A percentile compares a stretch with the other conserved stretches of the same genome.
These are phyloP conservation scores for Penicillium alfredii DNA, from an alignment of 495 filamentous ascomycete genomes.

Conservation along the genomic window DNA sequence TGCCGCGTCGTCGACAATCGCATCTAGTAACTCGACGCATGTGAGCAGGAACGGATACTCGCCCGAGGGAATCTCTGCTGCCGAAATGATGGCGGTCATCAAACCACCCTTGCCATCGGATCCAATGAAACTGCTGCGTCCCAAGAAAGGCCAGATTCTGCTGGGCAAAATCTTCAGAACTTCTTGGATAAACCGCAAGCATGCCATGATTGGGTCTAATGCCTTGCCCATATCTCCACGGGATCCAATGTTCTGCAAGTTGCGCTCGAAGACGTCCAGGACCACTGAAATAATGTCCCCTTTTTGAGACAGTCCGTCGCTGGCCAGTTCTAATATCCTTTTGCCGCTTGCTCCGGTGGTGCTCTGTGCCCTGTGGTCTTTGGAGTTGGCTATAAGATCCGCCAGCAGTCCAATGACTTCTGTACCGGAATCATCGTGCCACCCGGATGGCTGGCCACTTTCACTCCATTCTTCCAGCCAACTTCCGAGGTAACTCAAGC, in stretches of 20 bases:
- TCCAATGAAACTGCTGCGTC: constrained; percentile 69
- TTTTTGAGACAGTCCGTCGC: constrained; percentile 63
- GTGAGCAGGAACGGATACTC: constrained; percentile 71
- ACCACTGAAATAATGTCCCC: constrained; percentile 77
- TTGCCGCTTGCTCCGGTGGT: constrained; percentile 35
- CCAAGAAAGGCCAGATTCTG: constrained; percentile 83
- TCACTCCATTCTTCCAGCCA: constrained; percentile 57
- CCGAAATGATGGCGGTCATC: constrained; percentile 65
- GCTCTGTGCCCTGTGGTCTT: constrained; percentile 20
- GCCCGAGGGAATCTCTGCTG: constrained; percentile 66
- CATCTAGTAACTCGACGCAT: constrained; percentile 65
- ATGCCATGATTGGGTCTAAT: constrained; percentile 61
- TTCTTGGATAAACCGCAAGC: constrained; percentile 70
- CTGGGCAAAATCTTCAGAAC: constrained; percentile 66
- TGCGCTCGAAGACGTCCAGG: constrained; percentile 75
- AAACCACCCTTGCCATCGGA: constrained; percentile 65
- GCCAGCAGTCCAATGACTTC: constrained; percentile 62
- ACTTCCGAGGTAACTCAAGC: constrained; percentile 67
- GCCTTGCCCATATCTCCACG: constrained; percentile 45
- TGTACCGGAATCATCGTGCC: constrained; percentile 44
- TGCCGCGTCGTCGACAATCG: constrained; percentile 69
- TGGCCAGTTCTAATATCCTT: constrained; percentile 61
- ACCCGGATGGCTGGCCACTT: constrained; percentile 31
- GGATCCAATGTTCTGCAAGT: constrained; percentile 57
- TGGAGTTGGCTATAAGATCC: constrained; percentile 43